Percentiles rank a stretch among this genome's conserved stretches.
phyloP scores from a whole-genome alignment of 1,284 basidiomycete species.

The Pseudozyma sp. region DNA sequence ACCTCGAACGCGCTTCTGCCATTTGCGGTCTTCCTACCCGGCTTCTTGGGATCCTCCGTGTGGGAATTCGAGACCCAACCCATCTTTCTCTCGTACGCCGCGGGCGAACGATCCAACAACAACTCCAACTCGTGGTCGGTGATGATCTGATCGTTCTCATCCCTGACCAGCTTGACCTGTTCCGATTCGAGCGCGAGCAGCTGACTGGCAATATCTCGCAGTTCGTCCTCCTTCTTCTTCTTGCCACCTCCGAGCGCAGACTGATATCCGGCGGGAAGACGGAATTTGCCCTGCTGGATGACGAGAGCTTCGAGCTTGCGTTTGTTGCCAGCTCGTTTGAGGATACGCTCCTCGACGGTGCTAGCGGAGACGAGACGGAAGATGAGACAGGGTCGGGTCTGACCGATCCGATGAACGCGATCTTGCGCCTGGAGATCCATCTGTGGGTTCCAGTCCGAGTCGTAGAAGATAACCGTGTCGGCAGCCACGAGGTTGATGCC shows the following conservation, averaged over 20 bases:
- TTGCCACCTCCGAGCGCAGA: constrained; percentile 71
- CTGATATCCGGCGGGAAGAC: constrained; percentile 29
- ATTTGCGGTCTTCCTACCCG: constrained; percentile 11
- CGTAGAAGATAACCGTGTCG: constrained; percentile 77
- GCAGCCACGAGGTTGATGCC: constrained; percentile 88
- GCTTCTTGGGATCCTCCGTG: constrained; percentile 16
- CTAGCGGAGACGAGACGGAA: constrained; percentile 80
- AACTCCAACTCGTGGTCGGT: constrained; percentile 81
- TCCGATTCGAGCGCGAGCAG: constrained; percentile 85
- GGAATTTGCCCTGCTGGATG: constrained; percentile 82
- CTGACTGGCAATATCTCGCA: constrained; percentile 76
- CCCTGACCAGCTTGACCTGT: constrained; percentile 83
- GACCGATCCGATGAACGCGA: constrained; percentile 93
- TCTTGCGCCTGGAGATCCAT: constrained; percentile 97
- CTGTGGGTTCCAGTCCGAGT: constrained; percentile 92
- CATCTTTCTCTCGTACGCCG: constrained; percentile 81
- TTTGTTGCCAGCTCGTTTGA: constrained; percentile 87
- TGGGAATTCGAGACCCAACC: constrained; percentile 75
- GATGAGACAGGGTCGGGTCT: constrained; percentile 76
- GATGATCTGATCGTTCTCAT: constrained; percentile 80
- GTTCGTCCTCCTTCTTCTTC: constrained; percentile 41
- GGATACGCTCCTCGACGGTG: constrained; percentile 90
- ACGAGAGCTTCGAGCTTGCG: constrained; percentile 91
- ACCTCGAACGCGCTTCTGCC: constrained; percentile 80
- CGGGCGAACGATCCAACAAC: constrained; percentile 82